Percentiles rank a stretch among this genome's conserved stretches.
These are phyloP conservation scores for Magnusiomyces starmeri DNA, from an alignment of 1,139 yeast species.

Conservation along the genomic window DNA sequence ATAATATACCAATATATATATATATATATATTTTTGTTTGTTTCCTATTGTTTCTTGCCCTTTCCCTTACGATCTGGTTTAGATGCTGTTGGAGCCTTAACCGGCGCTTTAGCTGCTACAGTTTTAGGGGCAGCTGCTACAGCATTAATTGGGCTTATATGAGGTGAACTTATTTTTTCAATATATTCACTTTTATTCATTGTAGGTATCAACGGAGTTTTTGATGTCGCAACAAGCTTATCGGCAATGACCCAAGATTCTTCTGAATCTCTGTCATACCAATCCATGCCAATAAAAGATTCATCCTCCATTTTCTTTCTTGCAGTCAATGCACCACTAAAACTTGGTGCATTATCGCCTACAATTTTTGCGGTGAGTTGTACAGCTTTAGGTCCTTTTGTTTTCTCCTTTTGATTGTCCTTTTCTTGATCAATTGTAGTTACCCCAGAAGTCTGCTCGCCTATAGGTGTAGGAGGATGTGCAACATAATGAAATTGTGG, in stretches of 20 bases:
- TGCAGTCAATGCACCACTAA: conserved; percentile 75
- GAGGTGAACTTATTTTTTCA: conserved; percentile 20
- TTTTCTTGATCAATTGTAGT: conserved; percentile 32
- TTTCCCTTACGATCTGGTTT: no score
- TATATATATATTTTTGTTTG: no score
- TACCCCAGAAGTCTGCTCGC: conserved; percentile 36
- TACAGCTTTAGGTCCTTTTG: conserved; percentile 51
- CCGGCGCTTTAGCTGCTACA: neutral
- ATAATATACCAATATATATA: no score
- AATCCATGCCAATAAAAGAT: conserved; percentile 42
- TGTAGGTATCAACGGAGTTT: conserved; percentile 21
- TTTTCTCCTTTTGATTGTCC: conserved; percentile 29
- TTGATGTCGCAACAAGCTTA: conserved; percentile 25
- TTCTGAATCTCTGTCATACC: conserved; percentile 41
- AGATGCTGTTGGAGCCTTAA: neutral
- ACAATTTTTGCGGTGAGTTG: conserved; percentile 71
- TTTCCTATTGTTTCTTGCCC: no score
- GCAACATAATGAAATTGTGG: conserved; percentile 75
- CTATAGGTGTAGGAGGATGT: conserved; percentile 13
- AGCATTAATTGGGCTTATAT: conserved; percentile 11
- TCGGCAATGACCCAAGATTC: conserved; percentile 34
- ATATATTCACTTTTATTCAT: conserved; percentile 27
- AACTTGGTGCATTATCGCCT: conserved; percentile 50
- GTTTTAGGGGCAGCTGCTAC: neutral
- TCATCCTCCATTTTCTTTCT: conserved; percentile 75